phyloP scores from a whole-genome alignment of 768 basidiomycete species.

The Fistulinella prunicolor region DNA sequence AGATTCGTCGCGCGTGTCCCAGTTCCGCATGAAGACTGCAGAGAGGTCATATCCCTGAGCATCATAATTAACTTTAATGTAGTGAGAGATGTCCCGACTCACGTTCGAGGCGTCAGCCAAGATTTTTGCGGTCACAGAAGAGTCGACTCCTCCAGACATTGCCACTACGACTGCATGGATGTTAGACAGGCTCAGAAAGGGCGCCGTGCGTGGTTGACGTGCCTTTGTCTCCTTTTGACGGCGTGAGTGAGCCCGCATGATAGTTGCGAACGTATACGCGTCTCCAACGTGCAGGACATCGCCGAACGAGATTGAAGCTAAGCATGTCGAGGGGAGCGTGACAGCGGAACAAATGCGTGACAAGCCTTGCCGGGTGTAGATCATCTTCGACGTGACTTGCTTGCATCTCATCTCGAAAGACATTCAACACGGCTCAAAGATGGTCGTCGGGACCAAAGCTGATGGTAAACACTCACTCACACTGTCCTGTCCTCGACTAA shows the following conservation, averaged over 20 bases:
- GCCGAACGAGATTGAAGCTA: constrained; percentile 12
- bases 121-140: constrained; percentile 81
- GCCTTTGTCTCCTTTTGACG: constrained; percentile 33
- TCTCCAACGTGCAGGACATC: constrained; percentile 7
- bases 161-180: constrained; percentile 69
- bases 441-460: constrained; percentile 36
- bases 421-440: background rate
- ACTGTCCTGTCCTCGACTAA: background rate
- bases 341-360: constrained; percentile 4
- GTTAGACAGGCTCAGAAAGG: background rate
- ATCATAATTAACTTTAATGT: background rate
- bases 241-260: constrained; percentile 24
- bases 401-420: too few relatives aligned
- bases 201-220: background rate
- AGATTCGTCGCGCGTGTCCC: constrained; percentile 84
- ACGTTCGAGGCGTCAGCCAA: constrained; percentile 58
- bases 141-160: constrained; percentile 96
- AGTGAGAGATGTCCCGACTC: constrained; percentile 4
- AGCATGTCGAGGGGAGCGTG: too few relatives aligned
- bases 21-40: constrained; percentile 94
- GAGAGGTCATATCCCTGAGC: constrained; percentile 75
- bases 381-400: too few relatives aligned
- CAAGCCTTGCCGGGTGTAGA: too few relatives aligned
- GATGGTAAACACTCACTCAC: constrained; percentile 28
- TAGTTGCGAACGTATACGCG: constrained; percentile 5